phyloP scores from a whole-genome alignment of 2,329 filamentous ascomycete species.

The Pseudocercospora macadamiae region DNA sequence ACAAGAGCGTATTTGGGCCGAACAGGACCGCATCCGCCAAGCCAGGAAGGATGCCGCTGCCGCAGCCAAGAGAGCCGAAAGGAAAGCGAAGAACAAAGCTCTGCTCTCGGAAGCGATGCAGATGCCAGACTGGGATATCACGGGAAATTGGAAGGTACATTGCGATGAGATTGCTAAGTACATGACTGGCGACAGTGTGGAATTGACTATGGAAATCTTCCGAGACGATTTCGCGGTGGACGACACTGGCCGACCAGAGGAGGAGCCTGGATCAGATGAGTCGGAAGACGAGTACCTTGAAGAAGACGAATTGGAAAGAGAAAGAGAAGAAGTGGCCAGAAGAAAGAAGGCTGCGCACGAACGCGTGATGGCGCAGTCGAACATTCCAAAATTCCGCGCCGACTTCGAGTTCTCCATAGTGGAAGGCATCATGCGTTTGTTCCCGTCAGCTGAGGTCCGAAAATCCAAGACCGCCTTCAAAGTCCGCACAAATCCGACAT shows the following conservation, averaged over 20 bases:
- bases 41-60: neutral
- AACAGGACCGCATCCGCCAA: neutral
- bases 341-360: no score
- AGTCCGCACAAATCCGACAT: neutral
- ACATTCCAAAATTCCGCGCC: slow-evolving; percentile 16
- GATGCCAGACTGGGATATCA: slow-evolving; percentile 13
- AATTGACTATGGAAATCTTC: slow-evolving; percentile 14
- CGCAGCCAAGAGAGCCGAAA: neutral
- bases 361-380: no score
- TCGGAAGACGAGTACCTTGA: slow-evolving; percentile 11
- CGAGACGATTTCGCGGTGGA: slow-evolving; percentile 14
- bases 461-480: neutral
- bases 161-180: slow-evolving; percentile 10
- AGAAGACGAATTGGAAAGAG: neutral
- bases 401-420: slow-evolving; percentile 16
- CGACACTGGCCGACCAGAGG: neutral
- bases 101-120: slow-evolving; percentile 8
- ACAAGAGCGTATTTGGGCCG: slow-evolving; percentile 9
- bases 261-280: neutral
- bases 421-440: slow-evolving; percentile 21
- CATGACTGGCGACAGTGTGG: neutral
- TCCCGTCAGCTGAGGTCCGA: neutral
- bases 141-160: slow-evolving; percentile 8
- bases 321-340: neutral
- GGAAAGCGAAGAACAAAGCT: neutral